These are phyloP conservation scores for Tripidium arundinaceum DNA, from an alignment of 202 grass and related monocot genomes.

Conservation along the genomic window DNA sequence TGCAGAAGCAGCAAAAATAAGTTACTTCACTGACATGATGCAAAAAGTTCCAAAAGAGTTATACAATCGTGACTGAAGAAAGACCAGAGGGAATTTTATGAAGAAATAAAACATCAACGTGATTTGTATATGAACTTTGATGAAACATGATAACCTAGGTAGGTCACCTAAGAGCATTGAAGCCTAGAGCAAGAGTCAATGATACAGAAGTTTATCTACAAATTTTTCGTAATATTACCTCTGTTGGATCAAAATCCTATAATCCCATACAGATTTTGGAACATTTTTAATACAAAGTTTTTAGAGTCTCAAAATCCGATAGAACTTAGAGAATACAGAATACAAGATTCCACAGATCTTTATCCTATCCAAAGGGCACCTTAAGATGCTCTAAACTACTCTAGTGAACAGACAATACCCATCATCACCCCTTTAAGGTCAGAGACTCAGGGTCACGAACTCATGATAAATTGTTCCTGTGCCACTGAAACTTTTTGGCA, in stretches of 20 bases:
- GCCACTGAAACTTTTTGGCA: too few relatives aligned
- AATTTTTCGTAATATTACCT: too few relatives aligned
- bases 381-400: not conserved
- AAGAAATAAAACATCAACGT: too few relatives aligned
- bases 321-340: too few relatives aligned
- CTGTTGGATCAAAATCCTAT: too few relatives aligned
- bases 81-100: too few relatives aligned
- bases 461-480: too few relatives aligned
- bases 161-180: not conserved
- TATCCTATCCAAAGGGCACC: not conserved
- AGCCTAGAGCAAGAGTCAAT: not conserved
- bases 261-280: too few relatives aligned
- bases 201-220: not conserved
- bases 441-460: too few relatives aligned
- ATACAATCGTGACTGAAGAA: not conserved
- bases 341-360: not conserved
- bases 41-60: not conserved
- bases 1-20: not conserved
- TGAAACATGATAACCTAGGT: not conserved
- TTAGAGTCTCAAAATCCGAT: too few relatives aligned
- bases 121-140: not conserved
- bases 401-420: not conserved
- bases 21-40: not conserved
- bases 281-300: too few relatives aligned
- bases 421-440: not conserved